Conservation (phyloP, 2,329 filamentous ascomycete genomes). For the Aspergillus pseudoviridinutans region DNA sequence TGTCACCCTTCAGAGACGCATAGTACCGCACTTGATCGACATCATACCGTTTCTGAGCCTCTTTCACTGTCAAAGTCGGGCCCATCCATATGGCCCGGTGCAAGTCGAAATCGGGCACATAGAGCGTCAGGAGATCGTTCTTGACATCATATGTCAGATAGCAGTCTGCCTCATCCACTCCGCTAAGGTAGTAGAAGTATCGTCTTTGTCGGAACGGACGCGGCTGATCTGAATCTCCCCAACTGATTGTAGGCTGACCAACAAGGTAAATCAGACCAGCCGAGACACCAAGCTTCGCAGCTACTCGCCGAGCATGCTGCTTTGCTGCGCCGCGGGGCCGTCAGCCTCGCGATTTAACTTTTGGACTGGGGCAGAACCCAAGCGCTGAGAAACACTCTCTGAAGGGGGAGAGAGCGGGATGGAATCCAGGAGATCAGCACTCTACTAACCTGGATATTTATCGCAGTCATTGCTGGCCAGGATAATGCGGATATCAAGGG, state of each 20-base stretch:
- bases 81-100: constrained; percentile 41
- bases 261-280: constrained; percentile 55
- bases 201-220: constrained; percentile 56
- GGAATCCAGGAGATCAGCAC: neutral
- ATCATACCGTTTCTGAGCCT: constrained; percentile 60
- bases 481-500: constrained; percentile 28
- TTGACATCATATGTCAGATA: constrained; percentile 55
- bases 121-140: constrained; percentile 63
- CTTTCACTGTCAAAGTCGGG: constrained; percentile 44
- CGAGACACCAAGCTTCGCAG: constrained; percentile 38
- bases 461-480: constrained; percentile 28
- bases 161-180: constrained; percentile 52
- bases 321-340: constrained; percentile 37
- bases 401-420: neutral
- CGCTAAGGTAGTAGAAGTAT: constrained; percentile 60
- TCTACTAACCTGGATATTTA: constrained; percentile 39
- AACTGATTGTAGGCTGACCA: constrained; percentile 47
- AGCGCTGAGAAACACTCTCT: neutral
- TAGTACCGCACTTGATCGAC: constrained; percentile 67
- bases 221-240: constrained; percentile 58
- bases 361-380: constrained; percentile 2
- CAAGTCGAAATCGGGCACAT: constrained; percentile 67
- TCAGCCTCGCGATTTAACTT: constrained; percentile 5
- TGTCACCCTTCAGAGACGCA: constrained; percentile 46
- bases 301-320: constrained; percentile 47